Conservation (phyloP, 208 protist species). For the Herpetomonas samuelpessoai region DNA sequence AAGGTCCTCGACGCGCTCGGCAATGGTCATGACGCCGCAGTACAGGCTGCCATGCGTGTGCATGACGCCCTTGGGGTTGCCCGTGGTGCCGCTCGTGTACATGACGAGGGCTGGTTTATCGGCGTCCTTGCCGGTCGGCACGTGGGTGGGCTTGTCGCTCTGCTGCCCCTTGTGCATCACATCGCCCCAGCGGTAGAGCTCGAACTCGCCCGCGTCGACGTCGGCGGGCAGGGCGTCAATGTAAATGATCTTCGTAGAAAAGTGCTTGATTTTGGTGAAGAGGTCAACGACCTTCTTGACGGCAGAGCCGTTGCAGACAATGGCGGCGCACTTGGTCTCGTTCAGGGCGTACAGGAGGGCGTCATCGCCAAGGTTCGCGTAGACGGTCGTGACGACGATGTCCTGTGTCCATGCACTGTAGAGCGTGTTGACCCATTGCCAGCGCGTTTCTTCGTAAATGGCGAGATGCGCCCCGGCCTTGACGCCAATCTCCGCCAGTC, state of each 20-base stretch:
- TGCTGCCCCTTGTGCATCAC: slow-evolving; percentile 45
- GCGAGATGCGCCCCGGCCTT: slow-evolving; percentile 38
- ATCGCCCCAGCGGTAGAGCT: slow-evolving; percentile 47
- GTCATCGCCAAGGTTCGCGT: slow-evolving; percentile 83
- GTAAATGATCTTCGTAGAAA: slow-evolving; percentile 52
- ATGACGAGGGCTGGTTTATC: slow-evolving; percentile 77
- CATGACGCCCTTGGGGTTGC: slow-evolving; percentile 87
- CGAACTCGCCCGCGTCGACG: slow-evolving; percentile 27
- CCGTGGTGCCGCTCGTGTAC: slow-evolving; percentile 92
- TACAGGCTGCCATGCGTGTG: slow-evolving; percentile 79
- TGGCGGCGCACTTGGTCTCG: slow-evolving; percentile 60
- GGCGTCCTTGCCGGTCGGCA: slow-evolving; percentile 30
- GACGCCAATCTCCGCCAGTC: slow-evolving; percentile 57
- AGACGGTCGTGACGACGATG: slow-evolving; percentile 71
- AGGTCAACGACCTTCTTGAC: slow-evolving; percentile 56
- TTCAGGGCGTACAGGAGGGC: slow-evolving; percentile 72
- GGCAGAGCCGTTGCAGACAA: slow-evolving; percentile 65
- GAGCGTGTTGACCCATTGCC: slow-evolving; percentile 72
- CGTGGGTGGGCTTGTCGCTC: slow-evolving; percentile 19
- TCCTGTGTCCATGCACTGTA: slow-evolving; percentile 64
- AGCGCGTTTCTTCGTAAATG: slow-evolving; percentile 85
- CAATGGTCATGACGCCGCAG: slow-evolving; percentile 43
- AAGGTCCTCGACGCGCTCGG: slow-evolving; percentile 39
- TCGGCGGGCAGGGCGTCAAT: slow-evolving; percentile 42
- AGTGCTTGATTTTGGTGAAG: slow-evolving; percentile 22